phyloP scores from a whole-genome alignment of 73 alveolate genomes.

The Stentor coeruleus region DNA sequence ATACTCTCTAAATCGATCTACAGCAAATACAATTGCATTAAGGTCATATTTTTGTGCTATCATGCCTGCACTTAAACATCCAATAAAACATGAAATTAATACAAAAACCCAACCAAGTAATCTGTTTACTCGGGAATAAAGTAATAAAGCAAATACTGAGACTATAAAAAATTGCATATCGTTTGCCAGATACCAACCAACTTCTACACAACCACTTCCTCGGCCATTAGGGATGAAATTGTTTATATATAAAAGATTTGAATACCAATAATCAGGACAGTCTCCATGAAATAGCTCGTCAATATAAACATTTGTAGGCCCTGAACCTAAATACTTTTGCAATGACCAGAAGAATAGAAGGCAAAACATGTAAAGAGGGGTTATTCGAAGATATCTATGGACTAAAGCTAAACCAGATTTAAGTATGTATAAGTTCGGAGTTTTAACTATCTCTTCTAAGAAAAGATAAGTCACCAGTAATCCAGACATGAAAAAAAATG shows the following conservation, averaged over 20 bases:
- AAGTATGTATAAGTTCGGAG: neutral
- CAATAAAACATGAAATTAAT: neutral
- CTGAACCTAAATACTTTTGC: neutral
- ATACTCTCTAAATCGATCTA: neutral
- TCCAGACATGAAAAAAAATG: neutral
- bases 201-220: neutral
- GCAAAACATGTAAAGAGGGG: neutral
- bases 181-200: neutral
- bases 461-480: neutral
- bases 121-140: neutral
- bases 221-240: neutral
- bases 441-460: neutral
- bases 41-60: neutral
- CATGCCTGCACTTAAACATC: neutral
- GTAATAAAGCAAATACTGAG: neutral
- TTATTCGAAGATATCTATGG: neutral
- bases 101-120: neutral
- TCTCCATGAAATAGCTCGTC: neutral
- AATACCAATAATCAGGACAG: neutral
- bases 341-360: neutral
- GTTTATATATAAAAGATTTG: neutral
- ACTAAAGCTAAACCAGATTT: neutral
- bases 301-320: neutral
- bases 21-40: neutral
- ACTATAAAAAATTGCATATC: constrained; percentile 2